phyloP scores from a whole-genome alignment of 352 stramenopile species.

The Pythium insidiosum region DNA sequence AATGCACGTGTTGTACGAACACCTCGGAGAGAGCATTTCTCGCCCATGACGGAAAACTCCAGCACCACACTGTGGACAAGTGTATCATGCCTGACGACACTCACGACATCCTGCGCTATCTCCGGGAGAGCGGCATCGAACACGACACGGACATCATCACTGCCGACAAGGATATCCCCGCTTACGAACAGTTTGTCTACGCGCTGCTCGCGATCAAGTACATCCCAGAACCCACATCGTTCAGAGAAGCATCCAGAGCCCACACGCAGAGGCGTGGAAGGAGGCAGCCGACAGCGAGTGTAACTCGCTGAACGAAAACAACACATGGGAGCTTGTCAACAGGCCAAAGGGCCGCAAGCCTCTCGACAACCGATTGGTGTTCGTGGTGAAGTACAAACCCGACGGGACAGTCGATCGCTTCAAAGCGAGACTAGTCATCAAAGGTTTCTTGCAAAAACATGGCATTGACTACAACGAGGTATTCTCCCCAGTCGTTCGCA shows the following conservation, averaged over 20 bases:
- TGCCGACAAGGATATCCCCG: constrained; percentile 1
- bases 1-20: no score
- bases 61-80: no score
- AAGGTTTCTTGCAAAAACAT: constrained; percentile 16
- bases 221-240: constrained; percentile 4
- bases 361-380: constrained; percentile 12
- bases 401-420: constrained; percentile 11
- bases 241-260: constrained; percentile 6
- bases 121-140: constrained; percentile 1
- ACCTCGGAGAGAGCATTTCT: no score
- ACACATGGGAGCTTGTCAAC: constrained; percentile 2
- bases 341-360: constrained; percentile 6
- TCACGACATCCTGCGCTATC: constrained; percentile 2
- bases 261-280: constrained; percentile 2
- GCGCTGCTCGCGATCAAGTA: constrained; percentile 5
- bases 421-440: no score
- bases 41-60: no score
- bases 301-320: constrained; percentile 1
- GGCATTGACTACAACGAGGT: constrained; percentile 19
- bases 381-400: constrained; percentile 9
- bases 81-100: no score
- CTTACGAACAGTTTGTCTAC: constrained; percentile 3
- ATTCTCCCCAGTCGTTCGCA: constrained; percentile 9
- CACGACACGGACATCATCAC: not conserved
- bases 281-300: constrained; percentile 6